Evolutionary conservation across 1,284 basidiomycete genomes (phyloP).

Genomic region (Cryptococcus amylolentus): DNA sequence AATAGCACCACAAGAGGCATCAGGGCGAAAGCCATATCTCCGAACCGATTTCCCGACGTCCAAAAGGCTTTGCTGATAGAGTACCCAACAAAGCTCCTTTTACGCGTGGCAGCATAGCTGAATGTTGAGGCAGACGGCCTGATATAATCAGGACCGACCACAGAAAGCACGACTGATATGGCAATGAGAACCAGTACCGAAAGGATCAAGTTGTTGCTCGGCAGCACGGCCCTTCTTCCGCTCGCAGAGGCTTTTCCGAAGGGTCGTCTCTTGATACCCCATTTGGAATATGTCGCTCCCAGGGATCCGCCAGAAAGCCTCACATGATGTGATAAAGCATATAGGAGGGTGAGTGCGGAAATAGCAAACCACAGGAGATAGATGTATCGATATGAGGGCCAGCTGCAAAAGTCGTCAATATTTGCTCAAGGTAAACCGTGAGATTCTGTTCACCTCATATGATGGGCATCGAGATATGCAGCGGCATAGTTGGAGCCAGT

Average conservation of each 20-base stretch:
- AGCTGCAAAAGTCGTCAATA: conserved; percentile 11
- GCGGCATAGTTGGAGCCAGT: conserved; percentile 34
- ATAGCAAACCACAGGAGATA: conserved; percentile 44
- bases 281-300: conserved; percentile 38
- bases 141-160: conserved; percentile 73
- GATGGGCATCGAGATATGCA: conserved; percentile 42
- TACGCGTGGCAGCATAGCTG: conserved; percentile 42
- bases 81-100: conserved; percentile 53
- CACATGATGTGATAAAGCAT: conserved; percentile 43
- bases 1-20: conserved; percentile 72
- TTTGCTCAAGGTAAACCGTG: neutral
- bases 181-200: conserved; percentile 53
- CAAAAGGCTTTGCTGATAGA: conserved; percentile 71
- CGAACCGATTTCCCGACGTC: conserved; percentile 69
- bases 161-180: conserved; percentile 53
- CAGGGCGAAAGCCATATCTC: conserved; percentile 72
- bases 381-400: conserved; percentile 45
- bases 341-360: conserved; percentile 30
- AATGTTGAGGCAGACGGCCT: conserved; percentile 57
- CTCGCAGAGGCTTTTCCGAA: conserved; percentile 22
- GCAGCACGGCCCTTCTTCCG: conserved; percentile 55
- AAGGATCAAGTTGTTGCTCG: conserved; percentile 62
- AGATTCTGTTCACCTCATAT: conserved; percentile 40
- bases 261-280: conserved; percentile 33
- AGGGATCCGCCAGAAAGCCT: conserved; percentile 34